Percentiles rank a stretch among this genome's conserved stretches.
These are phyloP conservation scores for Athelia psychrophila DNA, from an alignment of 1,284 basidiomycete genomes.

Conservation along the genomic window DNA sequence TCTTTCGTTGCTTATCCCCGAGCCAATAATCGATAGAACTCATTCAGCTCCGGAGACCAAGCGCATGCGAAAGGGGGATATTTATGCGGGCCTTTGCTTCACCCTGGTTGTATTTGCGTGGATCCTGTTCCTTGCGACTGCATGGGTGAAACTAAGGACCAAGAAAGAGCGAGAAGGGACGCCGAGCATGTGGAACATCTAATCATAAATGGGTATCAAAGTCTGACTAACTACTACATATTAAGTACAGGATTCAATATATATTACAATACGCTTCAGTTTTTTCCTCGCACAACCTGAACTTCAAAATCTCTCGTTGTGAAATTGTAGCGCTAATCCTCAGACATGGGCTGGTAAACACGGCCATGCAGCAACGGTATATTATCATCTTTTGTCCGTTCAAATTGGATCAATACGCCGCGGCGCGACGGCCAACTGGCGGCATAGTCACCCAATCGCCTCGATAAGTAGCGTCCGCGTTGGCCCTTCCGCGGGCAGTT, in stretches of 20 bases:
- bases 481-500: neutral
- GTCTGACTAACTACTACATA: too few species aligned
- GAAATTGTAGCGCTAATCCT: too few species aligned
- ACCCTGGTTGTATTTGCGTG: conserved; percentile 54
- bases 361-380: too few species aligned
- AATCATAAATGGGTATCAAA: too few species aligned
- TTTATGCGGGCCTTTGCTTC: conserved; percentile 44
- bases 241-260: too few species aligned
- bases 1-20: conserved; percentile 2
- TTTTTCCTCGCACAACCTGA: too few species aligned
- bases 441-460: neutral
- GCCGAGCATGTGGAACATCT: conserved; percentile 5
- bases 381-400: too few species aligned
- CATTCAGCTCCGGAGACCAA: conserved; percentile 13
- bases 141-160: conserved; percentile 52
- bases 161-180: conserved; percentile 30
- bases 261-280: too few species aligned
- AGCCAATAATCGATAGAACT: neutral
- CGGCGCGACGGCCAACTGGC: neutral
- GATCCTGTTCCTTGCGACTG: conserved; percentile 65
- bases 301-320: too few species aligned
- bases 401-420: neutral
- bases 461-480: neutral
- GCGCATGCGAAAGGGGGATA: conserved; percentile 45
- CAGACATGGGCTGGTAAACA: too few species aligned